Percentiles rank a stretch among this genome's conserved stretches.
Conservation (phyloP, 1,284 basidiomycete species). For the Vanrija humicola region DNA sequence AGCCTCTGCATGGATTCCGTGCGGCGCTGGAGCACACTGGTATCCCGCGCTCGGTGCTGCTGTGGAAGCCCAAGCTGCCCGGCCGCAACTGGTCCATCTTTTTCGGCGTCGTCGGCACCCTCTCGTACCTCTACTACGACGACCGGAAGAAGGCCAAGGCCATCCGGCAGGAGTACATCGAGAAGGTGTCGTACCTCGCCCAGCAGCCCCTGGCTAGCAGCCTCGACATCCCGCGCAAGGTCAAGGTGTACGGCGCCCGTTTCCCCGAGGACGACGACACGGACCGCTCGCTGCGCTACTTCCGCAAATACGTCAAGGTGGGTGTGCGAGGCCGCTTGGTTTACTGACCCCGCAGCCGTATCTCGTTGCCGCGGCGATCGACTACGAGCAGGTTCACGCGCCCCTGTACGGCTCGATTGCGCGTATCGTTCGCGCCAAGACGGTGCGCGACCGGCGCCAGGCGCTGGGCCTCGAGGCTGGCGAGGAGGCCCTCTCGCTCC, state of each 20-base stretch:
- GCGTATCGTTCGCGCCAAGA: constrained; percentile 52
- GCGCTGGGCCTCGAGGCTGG: constrained; percentile 62
- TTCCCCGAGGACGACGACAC: constrained; percentile 95
- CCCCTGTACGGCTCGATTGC: constrained; percentile 79
- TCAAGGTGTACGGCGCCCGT: constrained; percentile 79
- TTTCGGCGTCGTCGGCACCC: constrained; percentile 65
- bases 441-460: constrained; percentile 52
- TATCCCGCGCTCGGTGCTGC: constrained; percentile 50
- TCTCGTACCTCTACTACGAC: constrained; percentile 73
- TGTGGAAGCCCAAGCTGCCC: constrained; percentile 59
- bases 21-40: constrained; percentile 52
- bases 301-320: constrained; percentile 95
- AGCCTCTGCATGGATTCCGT: constrained; percentile 34
- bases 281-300: constrained; percentile 77
- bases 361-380: constrained; percentile 86
- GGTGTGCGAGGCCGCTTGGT: constrained; percentile 17
- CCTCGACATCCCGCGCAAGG: constrained; percentile 69
- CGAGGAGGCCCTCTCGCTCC: constrained; percentile 52
- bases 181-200: constrained; percentile 71
- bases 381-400: constrained; percentile 79
- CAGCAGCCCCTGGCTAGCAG: constrained; percentile 61
- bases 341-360: constrained; percentile 62
- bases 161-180: constrained; percentile 73
- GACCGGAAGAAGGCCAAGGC: constrained; percentile 73
- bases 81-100: constrained; percentile 89